Conservation (phyloP, 1,284 basidiomycete species). For the Malassezia dermatis region DNA sequence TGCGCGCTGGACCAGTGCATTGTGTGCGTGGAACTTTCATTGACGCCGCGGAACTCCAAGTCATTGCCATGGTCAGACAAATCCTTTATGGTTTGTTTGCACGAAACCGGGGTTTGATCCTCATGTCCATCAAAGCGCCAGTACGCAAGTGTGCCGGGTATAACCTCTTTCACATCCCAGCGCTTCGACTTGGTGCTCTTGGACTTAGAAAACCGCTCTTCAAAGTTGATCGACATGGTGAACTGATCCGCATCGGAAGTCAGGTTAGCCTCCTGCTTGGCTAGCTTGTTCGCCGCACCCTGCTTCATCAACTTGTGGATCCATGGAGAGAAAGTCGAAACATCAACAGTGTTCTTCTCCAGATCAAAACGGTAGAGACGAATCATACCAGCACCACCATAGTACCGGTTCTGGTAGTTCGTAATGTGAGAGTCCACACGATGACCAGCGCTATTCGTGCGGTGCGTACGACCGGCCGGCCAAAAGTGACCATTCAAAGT, state of each 20-base stretch:
- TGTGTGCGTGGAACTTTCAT: not conserved
- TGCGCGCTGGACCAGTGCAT: not conserved
- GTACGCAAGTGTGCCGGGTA: conserved; percentile 2
- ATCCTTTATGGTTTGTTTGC: not conserved
- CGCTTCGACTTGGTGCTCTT: not conserved
- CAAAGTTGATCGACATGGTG: not conserved
- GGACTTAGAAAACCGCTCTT: not conserved
- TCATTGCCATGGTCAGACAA: conserved; percentile 1
- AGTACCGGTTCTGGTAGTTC: conserved; percentile 9
- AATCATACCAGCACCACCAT: conserved; percentile 8
- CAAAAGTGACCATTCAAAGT: conserved; percentile 9
- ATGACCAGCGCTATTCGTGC: not conserved
- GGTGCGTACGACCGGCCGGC: conserved; percentile 1
- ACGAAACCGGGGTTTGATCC: not conserved
- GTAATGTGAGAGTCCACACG: conserved; percentile 3
- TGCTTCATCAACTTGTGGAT: not conserved
- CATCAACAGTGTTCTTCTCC: conserved; percentile 2
- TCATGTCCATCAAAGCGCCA: conserved; percentile 2
- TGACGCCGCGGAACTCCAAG: not conserved
- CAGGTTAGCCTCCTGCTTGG: not conserved
- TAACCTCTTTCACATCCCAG: not conserved
- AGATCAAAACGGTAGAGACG: conserved; percentile 3
- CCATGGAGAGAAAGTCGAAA: conserved; percentile 1
- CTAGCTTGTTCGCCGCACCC: not conserved
- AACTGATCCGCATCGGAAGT: not conserved